Percentiles rank a stretch among this genome's conserved stretches.
Conservation (phyloP, 208 protist genomes). For the Kentomonas sorsogonicus region DNA sequence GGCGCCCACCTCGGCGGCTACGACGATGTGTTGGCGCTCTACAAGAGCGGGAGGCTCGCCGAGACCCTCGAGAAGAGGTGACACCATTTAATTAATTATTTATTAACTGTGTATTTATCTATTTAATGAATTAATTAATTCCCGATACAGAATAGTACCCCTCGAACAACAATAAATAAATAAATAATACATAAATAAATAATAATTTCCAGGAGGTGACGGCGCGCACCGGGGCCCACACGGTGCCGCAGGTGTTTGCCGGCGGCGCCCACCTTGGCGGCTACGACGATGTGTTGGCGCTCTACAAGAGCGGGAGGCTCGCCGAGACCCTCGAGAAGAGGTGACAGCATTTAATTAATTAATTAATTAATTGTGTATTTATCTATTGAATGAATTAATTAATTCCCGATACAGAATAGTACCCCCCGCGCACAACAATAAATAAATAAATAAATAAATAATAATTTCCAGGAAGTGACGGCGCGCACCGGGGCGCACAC, state of each 20-base stretch:
- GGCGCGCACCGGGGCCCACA: conserved; percentile 59
- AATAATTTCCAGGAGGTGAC: conserved; percentile 81
- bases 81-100: background rate
- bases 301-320: conserved; percentile 57
- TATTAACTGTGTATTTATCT: too few species aligned
- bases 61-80: conserved; percentile 47
- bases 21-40: conserved; percentile 72
- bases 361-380: too few species aligned
- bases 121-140: conserved; percentile 4
- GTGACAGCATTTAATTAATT: conserved; percentile 7
- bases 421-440: background rate
- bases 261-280: conserved; percentile 79
- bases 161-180: background rate
- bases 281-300: conserved; percentile 77
- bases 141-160: too few species aligned
- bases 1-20: conserved; percentile 84
- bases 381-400: too few species aligned
- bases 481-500: conserved; percentile 65
- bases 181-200: too few species aligned
- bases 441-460: background rate
- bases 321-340: conserved; percentile 50
- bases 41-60: conserved; percentile 52
- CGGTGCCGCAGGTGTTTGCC: conserved; percentile 80
- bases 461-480: conserved; percentile 46
- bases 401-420: too few species aligned